These are phyloP conservation scores for Aspergillaceae sp. DNA, from an alignment of 2,329 filamentous ascomycete genomes.

Conservation along the genomic window DNA sequence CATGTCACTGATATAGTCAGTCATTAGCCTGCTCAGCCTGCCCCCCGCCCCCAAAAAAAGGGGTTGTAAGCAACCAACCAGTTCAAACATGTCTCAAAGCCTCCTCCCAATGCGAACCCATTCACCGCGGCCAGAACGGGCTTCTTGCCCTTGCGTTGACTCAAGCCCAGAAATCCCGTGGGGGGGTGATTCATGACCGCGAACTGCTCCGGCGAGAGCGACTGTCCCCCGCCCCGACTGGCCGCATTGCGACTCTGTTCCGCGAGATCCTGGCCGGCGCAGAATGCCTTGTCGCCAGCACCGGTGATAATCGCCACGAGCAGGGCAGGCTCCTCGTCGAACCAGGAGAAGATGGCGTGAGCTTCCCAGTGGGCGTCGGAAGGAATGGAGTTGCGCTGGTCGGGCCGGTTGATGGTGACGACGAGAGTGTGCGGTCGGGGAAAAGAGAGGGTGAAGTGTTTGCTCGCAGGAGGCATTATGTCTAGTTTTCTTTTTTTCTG, in stretches of 20 bases:
- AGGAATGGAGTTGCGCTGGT: constrained; percentile 34
- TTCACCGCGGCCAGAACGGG: constrained; percentile 73
- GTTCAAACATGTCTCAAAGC: constrained; percentile 86
- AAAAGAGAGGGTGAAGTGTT: constrained; percentile 16
- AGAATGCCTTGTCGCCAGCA: constrained; percentile 36
- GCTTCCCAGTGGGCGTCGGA: constrained; percentile 32
- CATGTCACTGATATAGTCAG: constrained; percentile 43
- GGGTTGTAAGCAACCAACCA: constrained; percentile 41
- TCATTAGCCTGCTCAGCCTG: neutral
- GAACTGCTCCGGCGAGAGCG: constrained; percentile 6
- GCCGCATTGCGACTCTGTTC: constrained; percentile 28
- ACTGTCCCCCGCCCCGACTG: neutral
- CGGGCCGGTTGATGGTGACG: constrained; percentile 35
- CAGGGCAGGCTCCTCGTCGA: constrained; percentile 33
- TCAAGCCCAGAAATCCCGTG: constrained; percentile 49
- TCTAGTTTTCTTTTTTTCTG: neutral
- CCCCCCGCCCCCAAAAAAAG: neutral
- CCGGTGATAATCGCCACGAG: constrained; percentile 38
- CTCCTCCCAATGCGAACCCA: constrained; percentile 65
- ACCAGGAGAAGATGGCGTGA: constrained; percentile 33
- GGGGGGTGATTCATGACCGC: constrained; percentile 30
- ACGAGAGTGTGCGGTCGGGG: constrained; percentile 36
- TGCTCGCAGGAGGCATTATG: neutral
- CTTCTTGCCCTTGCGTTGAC: constrained; percentile 54
- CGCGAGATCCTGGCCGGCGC: constrained; percentile 37